These are phyloP conservation scores for Reticulascus tulasneorum DNA, from an alignment of 2,329 filamentous ascomycete species.

Conservation along the genomic window DNA sequence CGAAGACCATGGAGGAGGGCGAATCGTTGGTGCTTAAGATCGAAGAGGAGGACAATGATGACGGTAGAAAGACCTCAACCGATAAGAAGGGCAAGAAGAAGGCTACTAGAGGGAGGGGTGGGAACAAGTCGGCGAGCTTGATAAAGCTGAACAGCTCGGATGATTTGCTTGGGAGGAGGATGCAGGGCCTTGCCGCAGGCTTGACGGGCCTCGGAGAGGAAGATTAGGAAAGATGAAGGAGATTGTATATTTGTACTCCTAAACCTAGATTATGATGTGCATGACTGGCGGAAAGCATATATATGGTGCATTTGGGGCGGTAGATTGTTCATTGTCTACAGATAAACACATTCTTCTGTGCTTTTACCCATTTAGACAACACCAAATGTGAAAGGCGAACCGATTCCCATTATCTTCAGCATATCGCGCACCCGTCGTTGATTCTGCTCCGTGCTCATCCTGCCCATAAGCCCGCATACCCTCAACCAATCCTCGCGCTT, in stretches of 20 bases:
- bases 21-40: constrained; percentile 18
- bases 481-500: no score
- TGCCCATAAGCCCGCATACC: no score
- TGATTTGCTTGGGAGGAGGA: constrained; percentile 52
- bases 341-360: no score
- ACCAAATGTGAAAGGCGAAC: no score
- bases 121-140: constrained; percentile 38
- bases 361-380: no score
- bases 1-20: constrained; percentile 15
- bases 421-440: no score
- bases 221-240: constrained; percentile 18
- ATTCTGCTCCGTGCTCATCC: no score
- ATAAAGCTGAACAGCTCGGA: constrained; percentile 55
- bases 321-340: no score
- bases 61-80: neutral
- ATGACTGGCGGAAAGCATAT: no score
- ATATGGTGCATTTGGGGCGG: no score
- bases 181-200: constrained; percentile 54
- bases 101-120: constrained; percentile 25
- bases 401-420: no score
- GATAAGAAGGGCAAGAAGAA: constrained; percentile 14
- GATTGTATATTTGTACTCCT: neutral
- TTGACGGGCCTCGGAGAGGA: constrained; percentile 47
- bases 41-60: constrained; percentile 22
- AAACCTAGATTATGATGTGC: no score